Conservation (phyloP, 169 alveolate species). For the Plasmodium gallinaceum region DNA sequence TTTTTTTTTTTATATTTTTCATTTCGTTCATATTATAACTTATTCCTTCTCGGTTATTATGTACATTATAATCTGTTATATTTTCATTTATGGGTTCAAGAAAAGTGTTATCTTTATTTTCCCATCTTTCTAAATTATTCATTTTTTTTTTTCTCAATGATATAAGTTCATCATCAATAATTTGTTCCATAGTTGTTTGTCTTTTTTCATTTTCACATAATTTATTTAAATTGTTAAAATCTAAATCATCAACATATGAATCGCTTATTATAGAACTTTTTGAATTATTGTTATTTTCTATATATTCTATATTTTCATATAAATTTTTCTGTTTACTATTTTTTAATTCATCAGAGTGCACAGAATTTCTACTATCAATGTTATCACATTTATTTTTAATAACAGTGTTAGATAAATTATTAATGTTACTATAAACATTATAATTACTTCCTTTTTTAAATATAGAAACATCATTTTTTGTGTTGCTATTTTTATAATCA, state of each 20-base stretch:
- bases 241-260: constrained; percentile 5
- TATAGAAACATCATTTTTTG: neutral
- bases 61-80: neutral
- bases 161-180: neutral
- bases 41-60: constrained; percentile 6
- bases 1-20: constrained; percentile 16
- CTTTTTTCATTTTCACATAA: neutral
- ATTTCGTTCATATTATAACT: constrained; percentile 11
- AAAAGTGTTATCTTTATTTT: constrained; percentile 6
- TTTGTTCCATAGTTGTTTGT: constrained; percentile 15
- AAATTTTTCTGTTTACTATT: neutral
- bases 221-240: neutral
- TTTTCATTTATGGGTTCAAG: neutral
- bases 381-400: neutral
- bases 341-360: neutral
- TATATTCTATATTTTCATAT: constrained; percentile 1
- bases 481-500: neutral
- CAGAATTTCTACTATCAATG: constrained; percentile 5
- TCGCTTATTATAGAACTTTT: constrained; percentile 1
- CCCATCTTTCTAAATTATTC: neutral
- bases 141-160: constrained; percentile 9
- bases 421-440: neutral
- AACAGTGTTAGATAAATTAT: neutral
- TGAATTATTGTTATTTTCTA: neutral
- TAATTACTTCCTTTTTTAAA: neutral